Percentiles rank a stretch among this genome's conserved stretches.
These are phyloP conservation scores for Aspergillus leporis DNA, from an alignment of 495 filamentous ascomycete species.

Conservation along the genomic window DNA sequence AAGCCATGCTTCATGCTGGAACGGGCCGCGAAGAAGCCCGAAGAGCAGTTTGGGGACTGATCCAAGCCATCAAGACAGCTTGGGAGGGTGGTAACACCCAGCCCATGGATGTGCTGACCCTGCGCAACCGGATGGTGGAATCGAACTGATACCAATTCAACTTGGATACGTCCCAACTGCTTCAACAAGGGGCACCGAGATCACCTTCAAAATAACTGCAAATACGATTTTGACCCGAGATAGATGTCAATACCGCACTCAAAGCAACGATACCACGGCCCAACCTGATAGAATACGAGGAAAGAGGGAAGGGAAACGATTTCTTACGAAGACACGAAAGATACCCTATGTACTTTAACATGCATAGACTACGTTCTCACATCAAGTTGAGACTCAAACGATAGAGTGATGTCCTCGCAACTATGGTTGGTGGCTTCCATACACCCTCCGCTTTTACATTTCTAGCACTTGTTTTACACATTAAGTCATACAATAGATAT, in stretches of 20 bases:
- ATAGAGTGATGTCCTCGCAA: constrained; percentile 4
- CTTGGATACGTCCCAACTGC: background rate
- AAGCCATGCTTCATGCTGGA: constrained; percentile 35
- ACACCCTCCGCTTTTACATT: background rate
- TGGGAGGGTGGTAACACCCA: constrained; percentile 30
- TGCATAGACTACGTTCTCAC: constrained; percentile 13
- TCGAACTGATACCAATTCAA: background rate
- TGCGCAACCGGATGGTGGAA: constrained; percentile 16
- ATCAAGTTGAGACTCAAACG: constrained; percentile 6
- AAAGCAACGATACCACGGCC: background rate
- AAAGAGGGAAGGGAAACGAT: background rate
- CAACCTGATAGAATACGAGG: background rate
- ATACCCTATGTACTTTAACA: constrained; percentile 14
- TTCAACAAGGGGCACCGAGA: background rate
- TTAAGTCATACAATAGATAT: background rate
- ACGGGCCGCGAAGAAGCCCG: constrained; percentile 26
- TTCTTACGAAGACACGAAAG: constrained; percentile 11
- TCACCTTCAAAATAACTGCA: background rate
- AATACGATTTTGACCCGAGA: background rate
- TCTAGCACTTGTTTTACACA: background rate
- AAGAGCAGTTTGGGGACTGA: constrained; percentile 26
- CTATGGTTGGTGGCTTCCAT: background rate
- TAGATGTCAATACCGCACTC: background rate
- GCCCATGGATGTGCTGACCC: constrained; percentile 14
- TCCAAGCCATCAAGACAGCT: constrained; percentile 28